A percentile compares a stretch with the other conserved stretches of the same genome.
phyloP scores from a whole-genome alignment of 139 green algal species.

The Dunaliella sp. region DNA sequence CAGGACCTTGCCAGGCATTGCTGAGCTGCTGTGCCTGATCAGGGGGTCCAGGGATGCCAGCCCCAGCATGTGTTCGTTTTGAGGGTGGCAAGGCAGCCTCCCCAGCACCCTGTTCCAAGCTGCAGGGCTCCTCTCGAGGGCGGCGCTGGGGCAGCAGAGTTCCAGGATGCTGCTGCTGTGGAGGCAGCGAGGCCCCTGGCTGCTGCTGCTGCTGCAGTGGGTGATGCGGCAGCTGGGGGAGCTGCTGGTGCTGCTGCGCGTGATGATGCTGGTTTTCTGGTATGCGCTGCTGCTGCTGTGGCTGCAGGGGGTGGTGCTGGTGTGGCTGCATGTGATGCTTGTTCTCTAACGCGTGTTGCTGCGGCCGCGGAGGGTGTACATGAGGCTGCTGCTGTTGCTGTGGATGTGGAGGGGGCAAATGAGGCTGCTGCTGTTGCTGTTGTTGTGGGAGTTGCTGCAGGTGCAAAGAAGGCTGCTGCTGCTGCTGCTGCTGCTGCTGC shows the following conservation, averaged over 20 bases:
- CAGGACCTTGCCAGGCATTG: no score
- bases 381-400: neutral
- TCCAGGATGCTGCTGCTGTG: neutral
- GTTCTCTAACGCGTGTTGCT: neutral
- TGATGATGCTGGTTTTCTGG: neutral
- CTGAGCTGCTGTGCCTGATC: no score
- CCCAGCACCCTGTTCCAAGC: no score
- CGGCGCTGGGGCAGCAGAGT: no score
- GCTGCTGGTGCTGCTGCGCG: neutral
- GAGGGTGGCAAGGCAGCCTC: no score
- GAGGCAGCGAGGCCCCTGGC: neutral
- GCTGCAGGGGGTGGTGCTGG: conserved; percentile 1
- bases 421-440: neutral
- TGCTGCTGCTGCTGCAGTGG: neutral
- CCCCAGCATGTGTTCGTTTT: no score
- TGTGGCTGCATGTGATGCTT: neutral
- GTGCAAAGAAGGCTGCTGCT: conserved; percentile 6
- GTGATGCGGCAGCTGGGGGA: neutral
- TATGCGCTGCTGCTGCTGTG: neutral
- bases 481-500: conserved; percentile 12
- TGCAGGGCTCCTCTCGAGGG: no score
- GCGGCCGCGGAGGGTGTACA: neutral
- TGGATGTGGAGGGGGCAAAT: neutral
- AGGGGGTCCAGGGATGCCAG: no score
- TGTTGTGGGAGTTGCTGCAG: neutral